Percentiles rank a stretch among this genome's conserved stretches.
These are phyloP conservation scores for Chenopodium berlandieri DNA, from an alignment of 148 eudicot species.

Conservation along the genomic window DNA sequence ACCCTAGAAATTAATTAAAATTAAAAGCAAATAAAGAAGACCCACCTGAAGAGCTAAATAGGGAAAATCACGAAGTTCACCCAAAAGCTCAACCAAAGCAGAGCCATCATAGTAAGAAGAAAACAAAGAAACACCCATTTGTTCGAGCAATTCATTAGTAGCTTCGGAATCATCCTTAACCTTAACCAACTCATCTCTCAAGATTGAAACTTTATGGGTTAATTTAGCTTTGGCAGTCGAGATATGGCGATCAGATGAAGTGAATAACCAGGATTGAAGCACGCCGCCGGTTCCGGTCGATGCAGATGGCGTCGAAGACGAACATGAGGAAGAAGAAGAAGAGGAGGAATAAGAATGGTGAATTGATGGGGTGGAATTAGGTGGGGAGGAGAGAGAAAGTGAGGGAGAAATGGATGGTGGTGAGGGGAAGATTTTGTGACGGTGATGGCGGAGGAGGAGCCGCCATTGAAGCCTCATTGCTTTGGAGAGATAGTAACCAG, in stretches of 20 bases:
- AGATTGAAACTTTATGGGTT: slow-evolving; percentile 24
- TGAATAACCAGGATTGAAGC: slow-evolving; percentile 14
- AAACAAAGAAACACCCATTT: slow-evolving; percentile 44
- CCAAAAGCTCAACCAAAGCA: slow-evolving; percentile 63
- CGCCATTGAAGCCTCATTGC: slow-evolving; percentile 16
- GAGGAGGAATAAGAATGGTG: not conserved
- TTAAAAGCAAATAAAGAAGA: not conserved
- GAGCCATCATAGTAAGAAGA: slow-evolving; percentile 40
- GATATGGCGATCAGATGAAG: not conserved
- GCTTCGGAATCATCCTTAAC: slow-evolving; percentile 16
- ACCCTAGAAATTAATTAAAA: not conserved
- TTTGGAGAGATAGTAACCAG: no score
- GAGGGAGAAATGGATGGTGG: not conserved
- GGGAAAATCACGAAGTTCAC: slow-evolving; percentile 40
- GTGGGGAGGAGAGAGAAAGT: not conserved
- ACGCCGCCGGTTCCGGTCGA: not conserved
- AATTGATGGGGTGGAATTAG: not conserved
- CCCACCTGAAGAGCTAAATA: slow-evolving; percentile 52
- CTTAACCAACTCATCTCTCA: slow-evolving; percentile 45
- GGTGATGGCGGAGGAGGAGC: not conserved
- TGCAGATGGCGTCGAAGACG: not conserved
- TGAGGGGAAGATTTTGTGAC: not conserved
- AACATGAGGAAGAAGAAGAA: not conserved
- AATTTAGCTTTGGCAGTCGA: slow-evolving; percentile 19
- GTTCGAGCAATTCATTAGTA: slow-evolving; percentile 41